Conservation (phyloP, 345 rosid species). For the Melaleuca alternifolia region DNA sequence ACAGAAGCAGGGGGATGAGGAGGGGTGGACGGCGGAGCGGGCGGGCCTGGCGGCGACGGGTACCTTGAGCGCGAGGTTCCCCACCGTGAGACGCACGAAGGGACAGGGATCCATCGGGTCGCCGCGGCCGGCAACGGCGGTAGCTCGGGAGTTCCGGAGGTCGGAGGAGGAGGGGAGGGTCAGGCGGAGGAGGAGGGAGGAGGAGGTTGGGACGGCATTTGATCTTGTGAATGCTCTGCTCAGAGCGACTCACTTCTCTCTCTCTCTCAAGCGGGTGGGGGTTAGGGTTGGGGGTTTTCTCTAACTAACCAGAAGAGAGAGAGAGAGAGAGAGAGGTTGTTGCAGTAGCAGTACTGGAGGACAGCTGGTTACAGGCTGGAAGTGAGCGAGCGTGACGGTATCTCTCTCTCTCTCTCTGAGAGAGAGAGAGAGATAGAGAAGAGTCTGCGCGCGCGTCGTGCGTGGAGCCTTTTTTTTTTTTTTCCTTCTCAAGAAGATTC, state of each 20-base stretch:
- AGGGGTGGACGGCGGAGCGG: slow-evolving; percentile 68
- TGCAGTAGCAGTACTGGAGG: background rate
- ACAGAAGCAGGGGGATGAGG: slow-evolving; percentile 78
- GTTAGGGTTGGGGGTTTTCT: background rate
- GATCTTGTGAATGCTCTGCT: background rate
- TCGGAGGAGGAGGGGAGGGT: background rate
- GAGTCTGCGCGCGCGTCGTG: background rate
- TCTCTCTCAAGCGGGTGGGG: background rate
- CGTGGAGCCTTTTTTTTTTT: background rate
- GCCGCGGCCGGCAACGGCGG: background rate
- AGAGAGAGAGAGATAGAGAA: no score
- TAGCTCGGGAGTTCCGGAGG: background rate
- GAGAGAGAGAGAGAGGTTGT: background rate
- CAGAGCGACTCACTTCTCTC: background rate
- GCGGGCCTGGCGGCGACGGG: slow-evolving; percentile 62
- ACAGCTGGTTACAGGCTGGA: slow-evolving; percentile 7
- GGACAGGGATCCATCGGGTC: slow-evolving; percentile 91
- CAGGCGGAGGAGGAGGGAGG: background rate
- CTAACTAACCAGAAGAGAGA: background rate
- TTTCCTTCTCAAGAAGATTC: background rate
- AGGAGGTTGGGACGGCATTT: background rate
- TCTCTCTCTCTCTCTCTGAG: background rate
- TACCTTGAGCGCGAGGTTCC: slow-evolving; percentile 56
- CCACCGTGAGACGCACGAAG: slow-evolving; percentile 68
- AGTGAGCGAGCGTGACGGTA: background rate